phyloP scores from a whole-genome alignment of 2,329 filamentous ascomycete genomes.

The Aspergillus uvarum region DNA sequence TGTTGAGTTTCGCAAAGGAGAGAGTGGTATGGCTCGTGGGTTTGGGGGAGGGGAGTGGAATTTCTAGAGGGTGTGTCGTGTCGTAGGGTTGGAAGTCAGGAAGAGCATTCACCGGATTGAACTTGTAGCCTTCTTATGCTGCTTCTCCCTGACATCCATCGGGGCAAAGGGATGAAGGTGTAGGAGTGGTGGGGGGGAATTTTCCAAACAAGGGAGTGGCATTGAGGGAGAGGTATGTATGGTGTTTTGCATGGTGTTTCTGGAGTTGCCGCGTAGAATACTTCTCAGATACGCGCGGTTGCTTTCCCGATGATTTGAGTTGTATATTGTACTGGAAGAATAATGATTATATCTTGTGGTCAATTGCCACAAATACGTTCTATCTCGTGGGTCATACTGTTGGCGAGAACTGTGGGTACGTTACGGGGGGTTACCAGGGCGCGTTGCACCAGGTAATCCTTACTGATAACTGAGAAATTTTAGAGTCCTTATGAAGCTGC shows the following conservation, averaged over 20 bases:
- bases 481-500: background rate
- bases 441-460: too few relatives aligned
- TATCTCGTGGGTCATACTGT: too few relatives aligned
- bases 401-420: too few relatives aligned
- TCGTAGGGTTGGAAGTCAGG: background rate
- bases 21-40: too few relatives aligned
- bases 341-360: too few relatives aligned
- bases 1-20: background rate
- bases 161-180: background rate
- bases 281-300: background rate
- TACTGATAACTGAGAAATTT: too few relatives aligned
- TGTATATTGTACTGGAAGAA: too few relatives aligned
- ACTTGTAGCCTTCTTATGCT: background rate
- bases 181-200: background rate
- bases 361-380: too few relatives aligned
- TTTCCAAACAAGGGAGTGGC: background rate
- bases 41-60: too few relatives aligned
- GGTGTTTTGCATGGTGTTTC: background rate
- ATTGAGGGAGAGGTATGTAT: background rate
- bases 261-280: background rate
- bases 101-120: background rate
- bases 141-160: background rate
- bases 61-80: too few relatives aligned
- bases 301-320: background rate
- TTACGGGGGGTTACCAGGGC: too few relatives aligned